Percentiles rank a stretch among this genome's conserved stretches.
Evolutionary conservation across 805 yeast species (phyloP).

Genomic region (Vanderwaltozyma polyspora): DNA sequence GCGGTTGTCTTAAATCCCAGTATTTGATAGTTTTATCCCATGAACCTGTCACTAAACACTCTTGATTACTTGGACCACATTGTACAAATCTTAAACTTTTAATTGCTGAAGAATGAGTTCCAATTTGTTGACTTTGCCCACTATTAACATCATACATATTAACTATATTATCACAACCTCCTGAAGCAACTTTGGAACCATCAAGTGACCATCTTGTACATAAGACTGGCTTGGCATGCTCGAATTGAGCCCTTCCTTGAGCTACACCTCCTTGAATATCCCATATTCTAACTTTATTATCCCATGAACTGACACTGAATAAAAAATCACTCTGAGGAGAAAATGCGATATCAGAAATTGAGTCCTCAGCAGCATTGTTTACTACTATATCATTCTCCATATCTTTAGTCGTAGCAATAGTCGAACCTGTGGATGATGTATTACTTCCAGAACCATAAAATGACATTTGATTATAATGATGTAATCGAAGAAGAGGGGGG

Average conservation of each 20-base stretch:
- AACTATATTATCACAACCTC: constrained; percentile 86
- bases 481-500: too few relatives aligned
- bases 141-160: constrained; percentile 70
- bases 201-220: constrained; percentile 74
- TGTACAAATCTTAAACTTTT: constrained; percentile 63
- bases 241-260: constrained; percentile 81
- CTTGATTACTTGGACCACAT: constrained; percentile 72
- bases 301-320: constrained; percentile 81
- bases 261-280: constrained; percentile 73
- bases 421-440: constrained; percentile 9
- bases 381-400: constrained; percentile 60
- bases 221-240: constrained; percentile 82
- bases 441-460: constrained; percentile 13
- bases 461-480: too few relatives aligned
- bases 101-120: constrained; percentile 77
- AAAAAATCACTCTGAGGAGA: constrained; percentile 77
- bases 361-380: constrained; percentile 82
- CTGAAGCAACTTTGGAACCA: constrained; percentile 78
- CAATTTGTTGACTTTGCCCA: constrained; percentile 77
- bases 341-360: constrained; percentile 72
- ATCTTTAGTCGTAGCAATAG: constrained; percentile 25
- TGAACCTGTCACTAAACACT: constrained; percentile 78
- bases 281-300: constrained; percentile 84
- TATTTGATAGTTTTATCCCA: constrained; percentile 94
- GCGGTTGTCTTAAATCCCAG: constrained; percentile 86